Evolutionary conservation across 2,329 filamentous ascomycete genomes (phyloP), one percentile per base, ranked within the genome.

Genomic region (Monilinia fructicola): DNA sequence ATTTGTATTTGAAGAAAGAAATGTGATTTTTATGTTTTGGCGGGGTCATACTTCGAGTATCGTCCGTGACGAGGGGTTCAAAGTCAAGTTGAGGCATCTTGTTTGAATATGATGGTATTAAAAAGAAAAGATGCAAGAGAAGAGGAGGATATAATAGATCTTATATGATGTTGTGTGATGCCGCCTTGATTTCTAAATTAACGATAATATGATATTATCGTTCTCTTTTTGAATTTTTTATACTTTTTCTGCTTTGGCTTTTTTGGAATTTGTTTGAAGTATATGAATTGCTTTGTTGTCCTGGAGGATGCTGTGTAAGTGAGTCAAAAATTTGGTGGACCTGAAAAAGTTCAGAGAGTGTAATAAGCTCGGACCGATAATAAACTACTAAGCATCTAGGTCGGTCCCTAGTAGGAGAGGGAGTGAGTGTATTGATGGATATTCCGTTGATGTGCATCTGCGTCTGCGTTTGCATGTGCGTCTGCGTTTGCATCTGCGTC

Each of bases 11-110:
- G 28, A 23, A 42, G 54, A 40, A 31, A 53, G 52, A 50, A 50
- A 23, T 38, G 28, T n/a, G 9, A n/a, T 26, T 23, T 66, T 56
- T 46, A 64, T 65, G 38, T 31, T 61, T 59, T 50, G 65, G 69
- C 54, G 69, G 70, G 64, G 69, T 70, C 77, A 70, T 79, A 84
- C 82, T 81, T 77, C 82, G 81, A 73, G 83, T 81, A 74, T 84
- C 83, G 75, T 84, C 82, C 71, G 77, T 79, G 59, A 78, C 73
- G 69, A 77, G 71, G 42, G 69, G 67, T 63, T 72, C 66, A n/a
- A 74, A 70, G 31, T 74, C 72, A 28, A 75, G 65, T 42, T 67
- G 69, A 69, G 75, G 72, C 74, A 77, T 76, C 63, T 69, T 73
- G 67, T 38, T 62, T 38, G 53, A 46, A 54, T 28, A 31, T 54